phyloP scores from a whole-genome alignment of 176 grass and related monocot genomes.

The Calamus simplicifolius region DNA sequence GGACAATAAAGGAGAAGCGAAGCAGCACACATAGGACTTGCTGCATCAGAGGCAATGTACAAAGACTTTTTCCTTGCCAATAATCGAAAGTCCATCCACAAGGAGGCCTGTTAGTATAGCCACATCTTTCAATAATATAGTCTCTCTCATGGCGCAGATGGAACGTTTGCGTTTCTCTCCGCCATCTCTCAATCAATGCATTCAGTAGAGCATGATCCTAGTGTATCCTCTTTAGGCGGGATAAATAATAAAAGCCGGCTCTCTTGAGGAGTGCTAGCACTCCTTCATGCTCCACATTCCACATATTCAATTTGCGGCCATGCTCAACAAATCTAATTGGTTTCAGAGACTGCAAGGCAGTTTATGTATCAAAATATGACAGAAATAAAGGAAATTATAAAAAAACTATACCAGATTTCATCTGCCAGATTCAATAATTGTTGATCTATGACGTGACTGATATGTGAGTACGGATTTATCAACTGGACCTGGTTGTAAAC shows the following conservation, averaged over 20 bases:
- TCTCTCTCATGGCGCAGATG: conserved; percentile 36
- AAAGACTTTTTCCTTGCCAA: too few species aligned
- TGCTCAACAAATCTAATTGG: conserved; percentile 48
- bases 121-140: conserved; percentile 39
- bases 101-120: conserved; percentile 29
- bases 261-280: conserved; percentile 21
- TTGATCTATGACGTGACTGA: conserved; percentile 34
- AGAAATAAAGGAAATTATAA: not conserved
- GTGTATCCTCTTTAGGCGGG: conserved; percentile 38
- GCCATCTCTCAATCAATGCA: conserved; percentile 41
- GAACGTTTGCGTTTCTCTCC: conserved; percentile 40
- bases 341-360: conserved; percentile 34
- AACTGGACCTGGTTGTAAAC: conserved; percentile 36
- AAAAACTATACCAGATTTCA: conserved; percentile 3
- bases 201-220: conserved; percentile 36
- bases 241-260: conserved; percentile 39
- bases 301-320: conserved; percentile 36
- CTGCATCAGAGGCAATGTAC: too few species aligned
- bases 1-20: too few species aligned
- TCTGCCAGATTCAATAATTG: conserved; percentile 32
- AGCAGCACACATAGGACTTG: too few species aligned
- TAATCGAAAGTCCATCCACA: conserved; percentile 34
- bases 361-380: not conserved
- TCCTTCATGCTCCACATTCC: conserved; percentile 34
- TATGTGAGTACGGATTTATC: conserved; percentile 40